Conservation (phyloP, 331 rosid species). For the Rosa hybrid region DNA sequence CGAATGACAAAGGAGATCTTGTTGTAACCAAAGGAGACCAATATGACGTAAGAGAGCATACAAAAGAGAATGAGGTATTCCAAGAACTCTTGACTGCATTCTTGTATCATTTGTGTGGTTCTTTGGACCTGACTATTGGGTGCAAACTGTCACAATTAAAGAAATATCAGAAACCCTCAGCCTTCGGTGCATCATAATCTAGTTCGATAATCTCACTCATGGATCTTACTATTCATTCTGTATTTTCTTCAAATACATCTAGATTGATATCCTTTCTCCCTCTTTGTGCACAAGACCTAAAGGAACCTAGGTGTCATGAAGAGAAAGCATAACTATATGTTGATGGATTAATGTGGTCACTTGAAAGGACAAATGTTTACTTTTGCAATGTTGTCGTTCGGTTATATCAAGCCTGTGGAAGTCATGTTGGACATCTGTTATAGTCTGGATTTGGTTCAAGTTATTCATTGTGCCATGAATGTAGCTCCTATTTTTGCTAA, state of each 20-base stretch:
- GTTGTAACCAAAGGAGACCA: constrained; percentile 99
- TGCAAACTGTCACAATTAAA: neutral
- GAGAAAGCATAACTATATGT: neutral
- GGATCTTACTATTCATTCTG: neutral
- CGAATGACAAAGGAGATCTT: constrained; percentile 94
- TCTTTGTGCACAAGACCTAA: neutral
- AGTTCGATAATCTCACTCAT: neutral
- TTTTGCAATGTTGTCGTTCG: neutral
- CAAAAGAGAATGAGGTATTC: constrained; percentile 85
- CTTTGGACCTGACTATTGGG: constrained; percentile 8
- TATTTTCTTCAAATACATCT: constrained; percentile 1
- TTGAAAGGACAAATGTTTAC: neutral
- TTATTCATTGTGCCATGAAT: neutral
- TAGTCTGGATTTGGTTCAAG: neutral
- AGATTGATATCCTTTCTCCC: neutral
- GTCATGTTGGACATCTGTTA: neutral
- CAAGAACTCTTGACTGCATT: constrained; percentile 12
- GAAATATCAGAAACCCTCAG: neutral
- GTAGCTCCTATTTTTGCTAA: constrained; percentile 22
- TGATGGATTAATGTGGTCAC: neutral
- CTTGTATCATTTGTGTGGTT: constrained; percentile 2
- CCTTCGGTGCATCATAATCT: constrained; percentile 2
- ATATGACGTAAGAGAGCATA: constrained; percentile 89
- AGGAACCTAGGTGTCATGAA: neutral
- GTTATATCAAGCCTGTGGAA: neutral